Conservation (phyloP, 78 protist genomes). For the Dictyostelium brefeldianum region DNA sequence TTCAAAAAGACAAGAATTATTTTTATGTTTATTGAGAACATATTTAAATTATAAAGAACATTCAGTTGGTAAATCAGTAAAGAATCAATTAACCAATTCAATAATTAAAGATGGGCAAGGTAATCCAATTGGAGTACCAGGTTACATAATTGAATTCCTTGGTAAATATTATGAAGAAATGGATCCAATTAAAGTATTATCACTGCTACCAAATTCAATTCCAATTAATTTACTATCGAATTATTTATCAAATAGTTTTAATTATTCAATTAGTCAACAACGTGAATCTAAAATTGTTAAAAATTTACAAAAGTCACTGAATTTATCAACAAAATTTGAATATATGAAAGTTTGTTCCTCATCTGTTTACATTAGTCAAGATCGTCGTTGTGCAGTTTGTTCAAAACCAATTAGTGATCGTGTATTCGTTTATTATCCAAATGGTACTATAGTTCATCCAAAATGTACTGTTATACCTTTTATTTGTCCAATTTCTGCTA, state of each 20-base stretch:
- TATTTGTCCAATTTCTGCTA: slow-evolving; percentile 45
- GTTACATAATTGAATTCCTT: slow-evolving; percentile 48
- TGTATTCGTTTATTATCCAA: slow-evolving; percentile 73
- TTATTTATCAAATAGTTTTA: slow-evolving; percentile 30
- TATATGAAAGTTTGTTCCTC: slow-evolving; percentile 9
- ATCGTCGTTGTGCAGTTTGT: slow-evolving; percentile 61
- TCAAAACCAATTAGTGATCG: slow-evolving; percentile 64
- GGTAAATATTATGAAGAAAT: slow-evolving; percentile 50
- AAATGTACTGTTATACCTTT: slow-evolving; percentile 43
- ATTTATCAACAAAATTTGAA: slow-evolving; percentile 19
- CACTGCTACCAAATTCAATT: slow-evolving; percentile 18
- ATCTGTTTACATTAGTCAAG: slow-evolving; percentile 1
- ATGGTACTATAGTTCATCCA: slow-evolving; percentile 60
- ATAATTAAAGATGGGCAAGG: neutral
- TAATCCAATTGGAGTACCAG: neutral
- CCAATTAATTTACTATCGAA: neutral
- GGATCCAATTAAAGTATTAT: slow-evolving; percentile 74
- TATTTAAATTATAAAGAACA: slow-evolving; percentile 25
- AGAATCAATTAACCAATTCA: slow-evolving; percentile 11
- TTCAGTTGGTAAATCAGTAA: neutral
- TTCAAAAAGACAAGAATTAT: slow-evolving; percentile 65
- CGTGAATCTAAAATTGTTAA: slow-evolving; percentile 68
- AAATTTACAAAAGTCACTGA: slow-evolving; percentile 39
- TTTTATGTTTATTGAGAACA: slow-evolving; percentile 60
- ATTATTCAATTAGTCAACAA: slow-evolving; percentile 32